phyloP scores from a whole-genome alignment of 176 grass and related monocot genomes.

The Secale cereale region DNA sequence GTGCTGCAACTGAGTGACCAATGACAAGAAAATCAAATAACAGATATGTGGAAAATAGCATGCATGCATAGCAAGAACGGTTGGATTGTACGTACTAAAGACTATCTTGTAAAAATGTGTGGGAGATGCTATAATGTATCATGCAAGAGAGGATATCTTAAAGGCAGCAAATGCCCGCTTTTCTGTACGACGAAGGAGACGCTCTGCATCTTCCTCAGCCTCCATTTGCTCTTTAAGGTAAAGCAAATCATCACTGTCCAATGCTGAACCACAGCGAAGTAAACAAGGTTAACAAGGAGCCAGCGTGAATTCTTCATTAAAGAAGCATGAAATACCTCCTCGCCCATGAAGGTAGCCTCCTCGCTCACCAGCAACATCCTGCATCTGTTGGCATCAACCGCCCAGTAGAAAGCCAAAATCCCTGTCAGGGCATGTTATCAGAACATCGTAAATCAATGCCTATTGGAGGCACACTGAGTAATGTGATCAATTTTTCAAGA shows the following conservation, averaged over 20 bases:
- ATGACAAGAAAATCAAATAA: not conserved
- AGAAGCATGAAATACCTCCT: conserved; percentile 70
- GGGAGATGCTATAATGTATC: not conserved
- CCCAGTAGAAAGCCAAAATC: conserved; percentile 83
- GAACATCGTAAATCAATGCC: conserved; percentile 33
- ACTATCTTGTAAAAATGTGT: not conserved
- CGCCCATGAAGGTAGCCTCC: conserved; percentile 96
- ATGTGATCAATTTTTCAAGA: not conserved
- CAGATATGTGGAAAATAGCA: not conserved
- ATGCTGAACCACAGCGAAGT: conserved; percentile 47
- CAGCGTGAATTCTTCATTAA: conserved; percentile 3
- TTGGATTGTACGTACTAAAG: not conserved
- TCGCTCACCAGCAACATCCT: conserved; percentile 99
- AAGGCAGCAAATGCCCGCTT: conserved; percentile 96
- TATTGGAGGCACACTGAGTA: not conserved
- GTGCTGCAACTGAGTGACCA: not conserved
- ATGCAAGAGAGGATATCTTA: conserved; percentile 84
- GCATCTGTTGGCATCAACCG: conserved; percentile 79
- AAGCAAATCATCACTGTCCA: conserved; percentile 97
- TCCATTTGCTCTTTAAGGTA: conserved; percentile 99
- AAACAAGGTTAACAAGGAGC: conserved; percentile 19
- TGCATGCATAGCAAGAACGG: not conserved
- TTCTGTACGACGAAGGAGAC: conserved; percentile 85
- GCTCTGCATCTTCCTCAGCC: conserved; percentile 95
- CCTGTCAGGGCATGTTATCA: conserved; percentile 99